Base-by-base conservation (phyloP, 352 stramenopile species). In the Phytopythium aichiense region DNA sequence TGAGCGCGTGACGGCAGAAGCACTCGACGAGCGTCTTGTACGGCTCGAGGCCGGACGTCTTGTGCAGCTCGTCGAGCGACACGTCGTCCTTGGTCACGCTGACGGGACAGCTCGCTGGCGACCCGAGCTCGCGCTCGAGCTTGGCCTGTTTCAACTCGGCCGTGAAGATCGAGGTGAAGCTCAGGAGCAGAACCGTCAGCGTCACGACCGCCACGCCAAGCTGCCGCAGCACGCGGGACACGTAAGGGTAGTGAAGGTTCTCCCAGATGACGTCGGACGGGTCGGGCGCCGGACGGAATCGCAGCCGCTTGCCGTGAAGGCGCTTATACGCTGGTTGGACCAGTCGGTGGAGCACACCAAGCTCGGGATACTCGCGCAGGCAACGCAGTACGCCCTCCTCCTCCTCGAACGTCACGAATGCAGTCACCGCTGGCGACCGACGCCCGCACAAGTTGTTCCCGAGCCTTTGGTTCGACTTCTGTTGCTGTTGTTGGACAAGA, bases 261-360 rank as follows among this genome's bases (percentile, higher is more conserved):
- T 91, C 83, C 85, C 85, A 94, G 31, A 92, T 81, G 35, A 94
- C 89, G 55, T 94, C 85, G 11, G 79, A 90, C n/a, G 85, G 85
- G 48, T 94, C 81, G 0, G 85, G 85, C 5, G 85, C 85, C 3
- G 79, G 77, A 0, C 74, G 72, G 58, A 94, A 92, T 18, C 72
- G 79, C 46, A 94, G 71, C 1, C 85, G 74, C 71, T 91, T 92
- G 66, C 78, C 81, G 23, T 81, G 73, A 7, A 94, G 67, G 0
- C 83, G 77, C 58, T 91, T 91, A 66, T 71, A 55, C 12, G 66
- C 66, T 3, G 85, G 73, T 60, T 94, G 85, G 46, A 91, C 91
- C 23, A 92, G 70, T 2, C 85, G 81, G 45, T 92, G 78, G 5
- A 94, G 46, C 56, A 84, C 81, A 5, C 85, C 83, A 0, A 92